These are phyloP conservation scores for Nakazawaea ishiwadae DNA, from an alignment of 805 yeast species.

Conservation along the genomic window DNA sequence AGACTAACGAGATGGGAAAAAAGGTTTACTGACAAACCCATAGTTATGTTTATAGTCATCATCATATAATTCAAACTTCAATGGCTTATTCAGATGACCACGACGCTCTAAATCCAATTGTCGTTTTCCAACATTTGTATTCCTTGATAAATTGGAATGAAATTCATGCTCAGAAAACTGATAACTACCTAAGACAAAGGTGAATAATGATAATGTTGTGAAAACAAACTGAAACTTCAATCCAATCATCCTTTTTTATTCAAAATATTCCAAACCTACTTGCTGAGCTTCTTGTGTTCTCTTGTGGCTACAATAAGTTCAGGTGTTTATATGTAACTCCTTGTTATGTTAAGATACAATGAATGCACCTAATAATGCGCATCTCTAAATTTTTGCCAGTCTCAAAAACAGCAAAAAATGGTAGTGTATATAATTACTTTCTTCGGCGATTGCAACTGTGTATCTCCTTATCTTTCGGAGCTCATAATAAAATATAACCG, in stretches of 20 bases:
- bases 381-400: too few species aligned
- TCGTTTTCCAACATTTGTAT: background rate
- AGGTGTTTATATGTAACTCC: too few species aligned
- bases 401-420: too few species aligned
- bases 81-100: constrained; percentile 13
- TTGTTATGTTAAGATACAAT: too few species aligned
- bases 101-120: constrained; percentile 9
- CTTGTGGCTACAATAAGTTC: too few species aligned
- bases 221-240: background rate
- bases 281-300: too few species aligned
- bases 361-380: too few species aligned
- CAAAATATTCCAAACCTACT: background rate
- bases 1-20: constrained; percentile 15
- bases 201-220: background rate
- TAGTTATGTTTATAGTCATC: constrained; percentile 9
- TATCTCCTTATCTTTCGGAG: too few species aligned
- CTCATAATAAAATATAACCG: too few species aligned
- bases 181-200: constrained; percentile 2
- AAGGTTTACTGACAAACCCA: constrained; percentile 13
- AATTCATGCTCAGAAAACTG: background rate
- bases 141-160: background rate
- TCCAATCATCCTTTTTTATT: background rate
- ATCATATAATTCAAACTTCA: constrained; percentile 11
- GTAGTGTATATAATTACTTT: too few species aligned
- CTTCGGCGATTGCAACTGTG: too few species aligned